Conservation (phyloP, 1,284 basidiomycete genomes). For the Austroboletus novae-zelandiae region DNA sequence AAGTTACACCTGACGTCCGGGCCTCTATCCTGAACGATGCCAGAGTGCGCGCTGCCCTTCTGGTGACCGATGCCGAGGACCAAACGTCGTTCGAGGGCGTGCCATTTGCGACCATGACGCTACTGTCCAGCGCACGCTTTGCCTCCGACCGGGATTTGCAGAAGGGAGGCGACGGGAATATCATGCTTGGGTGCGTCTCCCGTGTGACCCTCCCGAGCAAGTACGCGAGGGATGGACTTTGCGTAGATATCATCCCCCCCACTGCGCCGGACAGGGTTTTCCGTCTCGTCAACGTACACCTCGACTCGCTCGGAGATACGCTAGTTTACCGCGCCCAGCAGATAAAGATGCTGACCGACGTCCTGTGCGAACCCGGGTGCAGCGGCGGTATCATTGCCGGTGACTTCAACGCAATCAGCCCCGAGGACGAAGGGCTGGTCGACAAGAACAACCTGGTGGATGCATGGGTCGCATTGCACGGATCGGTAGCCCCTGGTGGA, state of each 20-base stretch:
- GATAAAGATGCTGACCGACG: constrained; percentile 34
- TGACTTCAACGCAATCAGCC: constrained; percentile 42
- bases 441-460: not conserved
- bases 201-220: not conserved
- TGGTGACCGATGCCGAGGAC: constrained; percentile 15
- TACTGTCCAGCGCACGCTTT: constrained; percentile 37
- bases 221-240: not conserved
- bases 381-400: constrained; percentile 41
- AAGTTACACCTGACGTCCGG: not conserved
- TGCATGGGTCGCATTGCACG: constrained; percentile 1
- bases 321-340: constrained; percentile 4
- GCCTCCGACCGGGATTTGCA: constrained; percentile 7
- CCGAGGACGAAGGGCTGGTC: constrained; percentile 38
- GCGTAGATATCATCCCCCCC: not conserved
- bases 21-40: not conserved
- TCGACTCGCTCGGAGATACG: not conserved
- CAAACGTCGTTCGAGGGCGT: constrained; percentile 34
- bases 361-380: constrained; percentile 41
- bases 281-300: not conserved
- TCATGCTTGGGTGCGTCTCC: not conserved
- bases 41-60: not conserved
- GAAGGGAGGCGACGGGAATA: not conserved
- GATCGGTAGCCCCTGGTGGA: not conserved
- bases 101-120: constrained; percentile 41
- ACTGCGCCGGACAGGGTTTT: not conserved